phyloP scores from a whole-genome alignment of 2,329 filamentous ascomycete genomes.

The Sporothrix variecibatus region DNA sequence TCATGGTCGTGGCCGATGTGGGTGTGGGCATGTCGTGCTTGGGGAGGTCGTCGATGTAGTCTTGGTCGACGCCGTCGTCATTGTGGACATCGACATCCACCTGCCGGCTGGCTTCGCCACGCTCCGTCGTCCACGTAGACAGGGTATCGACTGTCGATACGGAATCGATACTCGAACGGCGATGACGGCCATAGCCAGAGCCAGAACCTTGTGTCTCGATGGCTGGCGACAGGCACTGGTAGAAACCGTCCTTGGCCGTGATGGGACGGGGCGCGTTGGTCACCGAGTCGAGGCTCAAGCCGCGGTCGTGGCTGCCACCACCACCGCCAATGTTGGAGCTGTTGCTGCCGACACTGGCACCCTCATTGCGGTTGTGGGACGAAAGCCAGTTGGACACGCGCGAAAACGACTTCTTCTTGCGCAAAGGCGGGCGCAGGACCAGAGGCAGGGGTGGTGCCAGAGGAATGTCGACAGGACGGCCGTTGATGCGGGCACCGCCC shows the following conservation, averaged over 20 bases:
- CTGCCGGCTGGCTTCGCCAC: constrained; percentile 40
- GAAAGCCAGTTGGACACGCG: constrained; percentile 63
- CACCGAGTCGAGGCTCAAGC: constrained; percentile 51
- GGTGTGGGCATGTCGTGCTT: constrained; percentile 45
- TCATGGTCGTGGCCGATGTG: constrained; percentile 41
- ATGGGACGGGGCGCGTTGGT: constrained; percentile 59
- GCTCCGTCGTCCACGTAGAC: constrained; percentile 54
- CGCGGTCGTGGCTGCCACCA: constrained; percentile 35
- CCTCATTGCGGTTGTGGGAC: constrained; percentile 8
- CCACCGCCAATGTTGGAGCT: too few relatives aligned
- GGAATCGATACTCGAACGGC: constrained; percentile 47
- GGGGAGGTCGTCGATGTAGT: constrained; percentile 39
- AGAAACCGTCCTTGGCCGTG: constrained; percentile 57
- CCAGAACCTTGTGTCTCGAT: not conserved
- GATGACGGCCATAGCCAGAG: not conserved
- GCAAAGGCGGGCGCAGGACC: constrained; percentile 59
- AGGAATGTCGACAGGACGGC: constrained; percentile 40
- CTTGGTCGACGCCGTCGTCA: constrained; percentile 42
- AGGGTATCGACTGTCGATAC: constrained; percentile 42
- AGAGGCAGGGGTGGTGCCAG: constrained; percentile 60
- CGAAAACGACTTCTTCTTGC: constrained; percentile 69
- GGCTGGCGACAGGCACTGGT: constrained; percentile 53
- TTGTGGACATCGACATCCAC: constrained; percentile 35
- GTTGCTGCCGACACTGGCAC: not conserved
- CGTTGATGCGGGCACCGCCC: constrained; percentile 30